Evolutionary conservation across 176 grass and related monocot species (phyloP), one percentile per base, ranked within the genome.

Genomic region (Lolium multiflorum): DNA sequence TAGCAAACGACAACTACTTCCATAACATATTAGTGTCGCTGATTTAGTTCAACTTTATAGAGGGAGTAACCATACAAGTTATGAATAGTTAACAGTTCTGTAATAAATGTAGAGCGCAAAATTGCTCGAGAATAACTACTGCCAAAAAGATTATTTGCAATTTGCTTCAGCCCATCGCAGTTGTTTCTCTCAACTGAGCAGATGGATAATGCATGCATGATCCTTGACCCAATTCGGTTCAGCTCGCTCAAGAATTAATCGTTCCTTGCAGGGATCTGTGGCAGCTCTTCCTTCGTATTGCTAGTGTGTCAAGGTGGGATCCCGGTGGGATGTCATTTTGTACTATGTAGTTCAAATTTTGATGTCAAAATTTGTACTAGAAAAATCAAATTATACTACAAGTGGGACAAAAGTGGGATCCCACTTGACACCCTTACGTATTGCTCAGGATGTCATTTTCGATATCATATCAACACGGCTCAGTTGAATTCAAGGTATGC

Each of bases 211-310:
- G 74, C 76, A 11, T 66, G 71, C 41, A 49, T 26, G 28, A 49
- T 15, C 78, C 9, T 13, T 28, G 5, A 9, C 16, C 22, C 55
- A 64, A 67, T 37, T 67, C 31, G 44, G 21, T 51, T 67, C 17
- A 26, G 46, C 26, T 52, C 48, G 4, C 51, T 6, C 26, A 28
- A 82, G 47, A 81, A 81, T 21, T 52, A 28, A 51, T 38, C 22
- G 71, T 71, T 79, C 8, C 61, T 25, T 15, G 54, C 44, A 79
- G 16, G 64, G 70, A 46, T 4, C 31, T 21, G 10, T 71, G 50
- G 46, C 37, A 75, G 82, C 70, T 69, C 78, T 50, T 76, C 81
- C 79, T 87, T 71, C 62, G 74, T 78, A 24, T 56, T 85, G 16
- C 21, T 85, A n/a, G n/a, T n/a, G n/a, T n/a, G n/a, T n/a, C n/a